Evolutionary conservation across 1,284 basidiomycete species (phyloP), one percentile per base, ranked within the genome.

Genomic region (Ganoderma sp.): DNA sequence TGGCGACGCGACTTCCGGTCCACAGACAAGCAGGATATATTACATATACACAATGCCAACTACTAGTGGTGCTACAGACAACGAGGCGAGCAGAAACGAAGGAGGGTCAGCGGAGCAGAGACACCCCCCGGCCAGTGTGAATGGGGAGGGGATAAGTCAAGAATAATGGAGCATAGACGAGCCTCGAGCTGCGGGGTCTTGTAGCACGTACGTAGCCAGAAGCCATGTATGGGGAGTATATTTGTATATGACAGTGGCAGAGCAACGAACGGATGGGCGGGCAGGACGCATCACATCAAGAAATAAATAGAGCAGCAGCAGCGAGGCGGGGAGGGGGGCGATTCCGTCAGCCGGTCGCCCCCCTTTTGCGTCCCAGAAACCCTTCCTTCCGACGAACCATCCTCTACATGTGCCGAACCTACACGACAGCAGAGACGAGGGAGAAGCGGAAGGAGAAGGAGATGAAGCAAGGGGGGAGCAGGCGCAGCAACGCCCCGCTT

Each of bases 11-110:
- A n/a, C 9, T 50, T 48, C 17, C 12, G 5, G 37, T 14, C 19
- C 34, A 39, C 7, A 37, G 34, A 8, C 56, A 37, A 9, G 39
- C 58, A 60, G 58, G 39, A 43, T 42, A 69, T 69, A 64, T 66
- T 64, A 41, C 66, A 52, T 25, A 52, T 52, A 52, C 66, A 69
- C 68, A 69, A 45, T 52, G 52, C 67, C 63, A 62, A 32, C 32
- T 32, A 32, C 32, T 5, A 60, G 50, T 65, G 59, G 42, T 66
- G 58, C 61, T 66, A 69, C 65, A 64, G 48, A 68, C 63, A 68
- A 42, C 17, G 25, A 32, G 14, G 45, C 12, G 8, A 48, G 41
- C 37, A 41, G 62, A 41, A 22, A 28, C 58, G 12, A 5, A 42
- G 19, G 10, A 37, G 1, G 34, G 8, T 12, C 25, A 37, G 8